Percentiles rank a stretch among this genome's conserved stretches.
These are phyloP conservation scores for Aspergillus luchuensis DNA, from an alignment of 2,329 filamentous ascomycete genomes.

Conservation along the genomic window DNA sequence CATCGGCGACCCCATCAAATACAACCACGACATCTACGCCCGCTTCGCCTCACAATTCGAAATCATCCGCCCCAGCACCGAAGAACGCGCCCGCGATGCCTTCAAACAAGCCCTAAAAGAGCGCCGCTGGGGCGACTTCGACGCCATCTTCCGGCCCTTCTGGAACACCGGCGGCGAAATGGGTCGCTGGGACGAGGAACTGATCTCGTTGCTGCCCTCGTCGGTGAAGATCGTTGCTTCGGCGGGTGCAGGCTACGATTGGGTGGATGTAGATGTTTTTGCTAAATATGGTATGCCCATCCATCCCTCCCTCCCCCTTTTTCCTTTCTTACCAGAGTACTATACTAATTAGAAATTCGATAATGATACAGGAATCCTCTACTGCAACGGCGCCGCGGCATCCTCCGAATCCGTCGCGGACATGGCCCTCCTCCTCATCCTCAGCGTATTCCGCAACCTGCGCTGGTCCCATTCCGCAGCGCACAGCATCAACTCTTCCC, in stretches of 20 bases:
- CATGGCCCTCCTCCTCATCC: slow-evolving; percentile 68
- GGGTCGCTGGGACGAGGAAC: slow-evolving; percentile 63
- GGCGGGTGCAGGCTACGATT: slow-evolving; percentile 65
- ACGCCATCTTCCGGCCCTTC: slow-evolving; percentile 60
- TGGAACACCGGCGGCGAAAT: slow-evolving; percentile 68
- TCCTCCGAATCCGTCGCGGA: slow-evolving; percentile 74
- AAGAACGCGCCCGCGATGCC: slow-evolving; percentile 33
- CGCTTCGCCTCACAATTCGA: slow-evolving; percentile 45
- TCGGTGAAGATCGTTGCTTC: slow-evolving; percentile 60
- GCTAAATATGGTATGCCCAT: slow-evolving; percentile 58
- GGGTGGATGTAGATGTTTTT: slow-evolving; percentile 62
- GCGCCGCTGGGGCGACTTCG: slow-evolving; percentile 41
- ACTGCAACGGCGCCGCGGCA: slow-evolving; percentile 70
- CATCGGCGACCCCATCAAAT: slow-evolving; percentile 52
- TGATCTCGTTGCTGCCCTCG: slow-evolving; percentile 57
- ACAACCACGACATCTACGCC: slow-evolving; percentile 48
- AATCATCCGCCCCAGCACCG: slow-evolving; percentile 43
- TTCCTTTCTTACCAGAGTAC: no score
- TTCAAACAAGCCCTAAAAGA: slow-evolving; percentile 49
- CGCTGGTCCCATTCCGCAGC: slow-evolving; percentile 65
- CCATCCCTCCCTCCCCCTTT: not conserved
- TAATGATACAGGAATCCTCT: slow-evolving; percentile 39
- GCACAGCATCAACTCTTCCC: slow-evolving; percentile 42
- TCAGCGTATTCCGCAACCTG: slow-evolving; percentile 69
- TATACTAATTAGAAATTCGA: not conserved